Base-by-base conservation (phyloP, 2,329 filamentous ascomycete genomes). In the Colletotrichum spaethianum region DNA sequence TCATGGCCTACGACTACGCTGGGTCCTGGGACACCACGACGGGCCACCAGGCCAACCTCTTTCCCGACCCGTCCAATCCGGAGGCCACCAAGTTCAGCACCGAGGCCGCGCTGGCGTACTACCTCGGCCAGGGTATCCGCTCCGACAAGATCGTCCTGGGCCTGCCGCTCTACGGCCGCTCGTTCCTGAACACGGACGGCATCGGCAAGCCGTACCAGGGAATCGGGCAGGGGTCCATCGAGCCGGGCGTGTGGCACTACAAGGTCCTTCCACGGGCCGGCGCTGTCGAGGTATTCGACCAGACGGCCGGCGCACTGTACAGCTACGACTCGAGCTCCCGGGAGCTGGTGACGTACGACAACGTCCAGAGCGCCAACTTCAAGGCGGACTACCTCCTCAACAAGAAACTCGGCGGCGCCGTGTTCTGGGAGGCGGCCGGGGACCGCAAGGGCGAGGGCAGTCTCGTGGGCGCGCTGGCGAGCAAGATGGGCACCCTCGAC, bases 341-440 rank as follows among this genome's bases (percentile, higher is more conserved):
- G 61, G 90, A 90, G 77, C 89, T 96, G 83, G 85, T 97, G 62
- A 90, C 89, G 31, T 96, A 94, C 77, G 91, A 93, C 76, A 93
- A 88, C 4, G 84, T 89, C 0, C 79, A 82, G 40, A 90, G 91
- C 74, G 89, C 89, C 0, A 79, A 79, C 36, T 78, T 83, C 74
- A 97, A 96, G 84, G 88, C 88, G 0, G 79, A 84, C 11, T 96
- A 92, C 77, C 86, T 96, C 74, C 83, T 84, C 75, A 77, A 83
- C 28, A 85, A 86, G 64, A 84, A 88, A 0, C 86, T 97, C 1
- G 94, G 93, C 1, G 94, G 94, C 16, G 91, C 89, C 0, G 93
- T 96, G 86, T 97, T 93, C 88, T 97, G 94, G 94, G 94, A 97
- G 81, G 92, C 90, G 12, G 93, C 90, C 75, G 91, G 90, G 16